Conservation (phyloP, 176 grass and related monocot genomes). For the Dendrocalamus sinicus region DNA sequence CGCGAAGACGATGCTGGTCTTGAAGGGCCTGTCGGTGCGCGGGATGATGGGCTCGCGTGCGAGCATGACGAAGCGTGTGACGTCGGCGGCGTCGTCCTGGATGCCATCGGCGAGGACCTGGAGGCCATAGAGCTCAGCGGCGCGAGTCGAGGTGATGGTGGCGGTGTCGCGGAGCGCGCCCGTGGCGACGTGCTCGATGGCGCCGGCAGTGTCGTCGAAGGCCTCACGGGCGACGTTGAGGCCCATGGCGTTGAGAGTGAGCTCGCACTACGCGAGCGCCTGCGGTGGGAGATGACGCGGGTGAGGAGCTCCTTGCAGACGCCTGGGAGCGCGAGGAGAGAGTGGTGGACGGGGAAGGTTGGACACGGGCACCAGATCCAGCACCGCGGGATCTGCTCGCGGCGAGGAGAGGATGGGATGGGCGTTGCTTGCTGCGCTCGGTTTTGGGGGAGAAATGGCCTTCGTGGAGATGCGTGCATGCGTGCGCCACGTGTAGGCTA, state of each 20-base stretch:
- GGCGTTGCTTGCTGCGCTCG: no score
- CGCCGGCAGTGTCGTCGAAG: constrained; percentile 90
- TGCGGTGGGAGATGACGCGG: constrained; percentile 91
- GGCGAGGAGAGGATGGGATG: no score
- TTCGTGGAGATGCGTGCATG: no score
- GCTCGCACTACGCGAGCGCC: constrained; percentile 84
- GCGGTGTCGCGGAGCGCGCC: constrained; percentile 64
- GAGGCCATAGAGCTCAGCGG: constrained; percentile 81
- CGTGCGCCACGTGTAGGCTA: no score
- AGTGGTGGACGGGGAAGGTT: constrained; percentile 75
- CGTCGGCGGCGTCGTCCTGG: constrained; percentile 77
- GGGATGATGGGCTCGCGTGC: constrained; percentile 87
- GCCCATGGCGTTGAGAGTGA: constrained; percentile 79
- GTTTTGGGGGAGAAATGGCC: no score
- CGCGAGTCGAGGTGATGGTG: constrained; percentile 72
- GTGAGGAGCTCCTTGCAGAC: constrained; percentile 74
- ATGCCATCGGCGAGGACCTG: constrained; percentile 77
- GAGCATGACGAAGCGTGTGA: constrained; percentile 83
- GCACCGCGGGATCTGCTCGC: no score
- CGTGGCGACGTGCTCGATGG: constrained; percentile 69
- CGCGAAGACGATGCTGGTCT: no score
- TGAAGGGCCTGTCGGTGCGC: constrained; percentile 64
- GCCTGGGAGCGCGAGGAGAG: constrained; percentile 77
- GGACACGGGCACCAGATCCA: no score
- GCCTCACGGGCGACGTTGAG: constrained; percentile 90